These are phyloP conservation scores for Globisporangium camurandrum DNA, from an alignment of 352 stramenopile species.

Conservation along the genomic window DNA sequence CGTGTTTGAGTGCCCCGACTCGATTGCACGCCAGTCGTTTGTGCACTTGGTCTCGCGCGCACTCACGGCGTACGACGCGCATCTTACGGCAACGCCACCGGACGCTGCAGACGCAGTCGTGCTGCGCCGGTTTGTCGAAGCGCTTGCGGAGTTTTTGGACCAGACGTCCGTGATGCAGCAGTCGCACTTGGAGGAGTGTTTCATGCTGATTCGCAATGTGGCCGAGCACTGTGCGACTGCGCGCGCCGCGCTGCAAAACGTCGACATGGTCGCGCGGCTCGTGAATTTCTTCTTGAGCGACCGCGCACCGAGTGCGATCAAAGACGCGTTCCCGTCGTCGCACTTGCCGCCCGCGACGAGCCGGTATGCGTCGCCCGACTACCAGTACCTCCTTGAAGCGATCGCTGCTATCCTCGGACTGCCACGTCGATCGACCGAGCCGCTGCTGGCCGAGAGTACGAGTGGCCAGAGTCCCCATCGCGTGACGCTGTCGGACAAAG, in stretches of 20 bases:
- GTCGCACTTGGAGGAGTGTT: slow-evolving; percentile 82
- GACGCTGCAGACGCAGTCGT: slow-evolving; percentile 8
- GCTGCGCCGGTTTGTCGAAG: slow-evolving; percentile 31
- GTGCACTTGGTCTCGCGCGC: slow-evolving; percentile 72
- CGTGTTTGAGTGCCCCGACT: slow-evolving; percentile 81
- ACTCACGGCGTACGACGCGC: slow-evolving; percentile 54
- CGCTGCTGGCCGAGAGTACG: slow-evolving; percentile 54
- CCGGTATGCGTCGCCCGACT: slow-evolving; percentile 74
- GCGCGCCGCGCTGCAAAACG: slow-evolving; percentile 37
- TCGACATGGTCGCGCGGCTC: slow-evolving; percentile 73
- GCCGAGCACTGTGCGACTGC: slow-evolving; percentile 49
- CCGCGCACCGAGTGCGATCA: slow-evolving; percentile 44
- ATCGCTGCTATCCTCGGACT: slow-evolving; percentile 82
- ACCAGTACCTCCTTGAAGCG: slow-evolving; percentile 84
- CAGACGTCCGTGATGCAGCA: slow-evolving; percentile 72
- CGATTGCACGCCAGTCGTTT: slow-evolving; percentile 82
- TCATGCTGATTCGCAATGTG: slow-evolving; percentile 77
- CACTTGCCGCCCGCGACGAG: slow-evolving; percentile 27
- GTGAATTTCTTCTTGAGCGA: slow-evolving; percentile 81
- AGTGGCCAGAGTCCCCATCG: slow-evolving; percentile 67
- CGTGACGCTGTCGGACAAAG: slow-evolving; percentile 63
- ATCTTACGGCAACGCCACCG: slow-evolving; percentile 17
- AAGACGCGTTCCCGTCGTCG: slow-evolving; percentile 66
- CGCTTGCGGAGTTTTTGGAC: slow-evolving; percentile 56
- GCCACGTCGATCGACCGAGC: slow-evolving; percentile 48